Percentiles rank a stretch among this genome's conserved stretches.
Evolutionary conservation across 306 rosid genomes (phyloP).

Genomic region (Castanea crenata): DNA sequence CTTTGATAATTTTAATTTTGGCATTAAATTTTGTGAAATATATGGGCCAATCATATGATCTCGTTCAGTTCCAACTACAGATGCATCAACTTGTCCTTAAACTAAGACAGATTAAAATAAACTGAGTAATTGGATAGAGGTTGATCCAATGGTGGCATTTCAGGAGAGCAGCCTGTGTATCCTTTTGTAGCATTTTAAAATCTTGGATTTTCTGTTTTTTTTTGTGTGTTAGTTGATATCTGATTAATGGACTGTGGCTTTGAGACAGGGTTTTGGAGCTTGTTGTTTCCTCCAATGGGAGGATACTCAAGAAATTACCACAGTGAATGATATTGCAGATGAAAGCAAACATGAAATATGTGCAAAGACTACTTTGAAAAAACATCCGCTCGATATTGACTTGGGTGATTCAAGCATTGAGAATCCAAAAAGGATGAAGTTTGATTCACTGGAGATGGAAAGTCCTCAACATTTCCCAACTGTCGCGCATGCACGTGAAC

Average conservation of each 20-base stretch:
- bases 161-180: not conserved
- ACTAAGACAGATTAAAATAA: not conserved
- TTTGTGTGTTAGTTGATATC: not conserved
- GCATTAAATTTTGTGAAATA: not conserved
- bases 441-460: not conserved
- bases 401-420: not conserved
- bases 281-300: not conserved
- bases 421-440: too few relatives aligned
- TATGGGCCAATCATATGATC: not conserved
- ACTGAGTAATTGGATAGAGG: not conserved
- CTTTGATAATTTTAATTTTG: not conserved
- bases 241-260: not conserved
- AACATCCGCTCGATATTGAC: not conserved
- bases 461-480: not conserved
- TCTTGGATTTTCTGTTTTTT: not conserved
- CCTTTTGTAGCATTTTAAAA: not conserved
- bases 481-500: not conserved
- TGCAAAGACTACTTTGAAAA: not conserved
- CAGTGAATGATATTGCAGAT: not conserved
- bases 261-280: constrained; percentile 28
- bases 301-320: not conserved
- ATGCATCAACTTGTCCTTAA: not conserved
- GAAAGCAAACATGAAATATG: not conserved
- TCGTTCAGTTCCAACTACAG: not conserved
- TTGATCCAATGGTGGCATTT: not conserved